A percentile compares a stretch with the other conserved stretches of the same genome.
These are phyloP conservation scores for Penicillium vulpinum DNA, from an alignment of 2,329 filamentous ascomycete genomes.

Conservation along the genomic window DNA sequence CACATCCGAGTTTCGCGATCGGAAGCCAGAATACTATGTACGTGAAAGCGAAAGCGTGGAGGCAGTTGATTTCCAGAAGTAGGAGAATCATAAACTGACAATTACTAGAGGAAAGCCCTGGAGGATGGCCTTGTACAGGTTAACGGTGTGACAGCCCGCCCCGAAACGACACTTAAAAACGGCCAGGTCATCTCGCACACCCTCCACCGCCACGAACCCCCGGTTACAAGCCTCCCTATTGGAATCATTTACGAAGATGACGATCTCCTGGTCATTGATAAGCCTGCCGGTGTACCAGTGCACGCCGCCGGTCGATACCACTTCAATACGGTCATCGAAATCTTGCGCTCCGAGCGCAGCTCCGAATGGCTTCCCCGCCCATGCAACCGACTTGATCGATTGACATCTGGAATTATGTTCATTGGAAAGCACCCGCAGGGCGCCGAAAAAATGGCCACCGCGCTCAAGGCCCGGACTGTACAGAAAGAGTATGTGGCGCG, in stretches of 20 bases:
- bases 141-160: conserved; percentile 70
- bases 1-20: conserved; percentile 85
- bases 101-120: conserved; percentile 67
- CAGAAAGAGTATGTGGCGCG: conserved; percentile 94
- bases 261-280: conserved; percentile 94
- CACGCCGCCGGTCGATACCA: conserved; percentile 95
- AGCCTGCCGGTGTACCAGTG: conserved; percentile 90
- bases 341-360: conserved; percentile 75
- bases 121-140: conserved; percentile 74
- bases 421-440: conserved; percentile 82
- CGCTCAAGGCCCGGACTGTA: conserved; percentile 78
- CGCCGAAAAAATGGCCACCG: conserved; percentile 72
- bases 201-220: conserved; percentile 91
- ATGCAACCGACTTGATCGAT: conserved; percentile 88
- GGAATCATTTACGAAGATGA: conserved; percentile 87
- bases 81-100: conserved; percentile 6
- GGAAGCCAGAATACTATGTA: conserved; percentile 83
- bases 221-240: conserved; percentile 78
- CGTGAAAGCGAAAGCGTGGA: conserved; percentile 49
- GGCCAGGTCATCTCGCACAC: conserved; percentile 92
- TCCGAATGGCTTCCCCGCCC: conserved; percentile 63
- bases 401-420: conserved; percentile 98
- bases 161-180: conserved; percentile 74
- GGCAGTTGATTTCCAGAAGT: neutral
- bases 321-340: conserved; percentile 91